These are phyloP conservation scores for Alternaria burnsii DNA, from an alignment of 2,329 filamentous ascomycete species.

Conservation along the genomic window DNA sequence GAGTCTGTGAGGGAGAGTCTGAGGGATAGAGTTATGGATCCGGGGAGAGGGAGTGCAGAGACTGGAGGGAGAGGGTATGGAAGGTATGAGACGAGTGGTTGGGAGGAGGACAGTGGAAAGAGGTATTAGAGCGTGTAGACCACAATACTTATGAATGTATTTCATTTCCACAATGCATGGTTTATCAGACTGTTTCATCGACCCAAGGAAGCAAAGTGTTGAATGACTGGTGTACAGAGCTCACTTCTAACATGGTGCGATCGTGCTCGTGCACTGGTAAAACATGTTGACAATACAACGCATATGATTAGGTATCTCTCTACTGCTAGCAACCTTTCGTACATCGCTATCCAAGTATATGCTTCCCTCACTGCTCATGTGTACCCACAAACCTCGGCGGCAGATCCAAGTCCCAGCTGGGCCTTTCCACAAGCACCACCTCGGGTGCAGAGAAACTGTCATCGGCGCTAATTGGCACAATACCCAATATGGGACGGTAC, in stretches of 20 bases:
- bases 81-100: conserved; percentile 5
- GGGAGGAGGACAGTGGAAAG: conserved; percentile 2
- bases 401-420: conserved; percentile 81
- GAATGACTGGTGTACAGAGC: neutral
- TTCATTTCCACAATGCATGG: neutral
- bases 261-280: neutral
- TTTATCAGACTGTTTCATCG: neutral
- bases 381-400: conserved; percentile 67
- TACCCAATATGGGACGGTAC: conserved; percentile 90
- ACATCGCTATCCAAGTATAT: neutral
- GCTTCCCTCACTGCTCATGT: conserved; percentile 40
- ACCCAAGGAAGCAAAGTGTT: neutral
- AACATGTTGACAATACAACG: neutral
- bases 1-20: conserved; percentile 8
- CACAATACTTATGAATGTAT: neutral
- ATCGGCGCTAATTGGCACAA: conserved; percentile 62
- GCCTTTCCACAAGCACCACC: conserved; percentile 87
- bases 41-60: conserved; percentile 11
- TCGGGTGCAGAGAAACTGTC: conserved; percentile 65
- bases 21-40: conserved; percentile 14
- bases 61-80: conserved; percentile 10
- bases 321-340: neutral
- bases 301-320: conserved; percentile 7
- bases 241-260: neutral
- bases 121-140: neutral